Base-by-base conservation (phyloP, 1,139 yeast species). In the Lodderomyces margitis region DNA sequence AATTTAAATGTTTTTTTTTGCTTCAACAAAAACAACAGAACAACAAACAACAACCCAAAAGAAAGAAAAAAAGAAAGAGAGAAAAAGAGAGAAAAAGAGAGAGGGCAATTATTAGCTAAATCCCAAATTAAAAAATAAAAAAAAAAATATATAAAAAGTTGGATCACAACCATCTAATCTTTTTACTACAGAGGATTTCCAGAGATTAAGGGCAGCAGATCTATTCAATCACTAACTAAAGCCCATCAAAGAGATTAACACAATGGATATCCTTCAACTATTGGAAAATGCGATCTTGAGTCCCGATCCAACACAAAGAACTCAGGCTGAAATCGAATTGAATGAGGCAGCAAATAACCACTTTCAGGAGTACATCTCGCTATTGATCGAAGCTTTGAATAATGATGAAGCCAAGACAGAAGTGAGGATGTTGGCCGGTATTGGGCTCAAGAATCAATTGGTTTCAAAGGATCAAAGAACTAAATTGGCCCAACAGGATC, bases 341-440 rank as follows among this genome's bases (percentile, higher is more conserved):
- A 75, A 74, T 53, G 78, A 78, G 42, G 80, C 91, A 21, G 84
- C 95, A 25, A 74, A 76, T 53, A 84, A 81, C 49, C 86, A 88
- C 63, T 91, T 87, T 67, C 82, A 60, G 69, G 62, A 83, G 53
- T 92, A 83, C 59, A 68, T 89, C 54, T 79, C 80, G 35, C 70
- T 83, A 55, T 77, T 91, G 57, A 79, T 87, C 35, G 80, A 80
- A 50, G 88, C 87, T 23, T 73, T 92, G 51, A 83, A 83, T 32
- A 81, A 83, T 56, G 82, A 78, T 38, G 64, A 71, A 5, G 80
- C 80, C 47, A 81, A 78, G 54, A 70, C 86, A 6, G 97, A 91
- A 66, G 95, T 89, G 41, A 77, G 98, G 58, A 87, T 88, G 76
- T 78, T 94, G 62, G 96, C 98, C 3, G 96, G 95, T 37, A 71